These are phyloP conservation scores for Volvox reticuliferus DNA, from an alignment of 139 green algal genomes.

Conservation along the genomic window DNA sequence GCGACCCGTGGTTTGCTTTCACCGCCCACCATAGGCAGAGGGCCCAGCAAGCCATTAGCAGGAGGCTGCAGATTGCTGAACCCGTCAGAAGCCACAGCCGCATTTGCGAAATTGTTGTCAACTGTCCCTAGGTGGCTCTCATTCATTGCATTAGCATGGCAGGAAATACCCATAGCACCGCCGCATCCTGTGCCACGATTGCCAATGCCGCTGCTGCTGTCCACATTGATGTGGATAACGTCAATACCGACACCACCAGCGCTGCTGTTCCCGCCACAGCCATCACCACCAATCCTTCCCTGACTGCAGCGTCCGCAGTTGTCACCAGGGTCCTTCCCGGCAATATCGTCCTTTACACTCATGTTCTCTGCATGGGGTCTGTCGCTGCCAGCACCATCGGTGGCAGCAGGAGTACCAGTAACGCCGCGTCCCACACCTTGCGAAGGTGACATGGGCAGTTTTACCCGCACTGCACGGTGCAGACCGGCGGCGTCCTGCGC, in stretches of 20 bases:
- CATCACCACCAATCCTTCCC: neutral
- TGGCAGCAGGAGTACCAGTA: neutral
- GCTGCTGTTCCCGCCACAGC: neutral
- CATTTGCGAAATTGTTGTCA: too few relatives aligned
- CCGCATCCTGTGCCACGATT: neutral
- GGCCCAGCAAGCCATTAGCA: too few relatives aligned
- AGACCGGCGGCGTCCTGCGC: neutral
- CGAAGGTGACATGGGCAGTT: neutral
- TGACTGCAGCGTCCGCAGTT: neutral
- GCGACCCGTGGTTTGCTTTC: too few relatives aligned
- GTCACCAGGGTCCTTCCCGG: neutral
- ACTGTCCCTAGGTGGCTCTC: too few relatives aligned
- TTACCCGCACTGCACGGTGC: constrained; percentile 25
- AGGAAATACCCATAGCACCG: too few relatives aligned
- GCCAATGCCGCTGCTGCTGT: neutral
- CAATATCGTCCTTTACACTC: neutral
- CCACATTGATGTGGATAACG: neutral
- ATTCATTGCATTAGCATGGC: too few relatives aligned
- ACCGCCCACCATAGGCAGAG: too few relatives aligned
- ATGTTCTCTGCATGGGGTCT: neutral
- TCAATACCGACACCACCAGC: neutral
- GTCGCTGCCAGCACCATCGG: neutral
- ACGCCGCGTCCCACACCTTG: neutral
- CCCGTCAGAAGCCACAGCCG: too few relatives aligned
- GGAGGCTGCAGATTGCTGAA: too few relatives aligned